These are phyloP conservation scores for Talaromyces sp. DNA, from an alignment of 2,329 filamentous ascomycete species.

Conservation along the genomic window DNA sequence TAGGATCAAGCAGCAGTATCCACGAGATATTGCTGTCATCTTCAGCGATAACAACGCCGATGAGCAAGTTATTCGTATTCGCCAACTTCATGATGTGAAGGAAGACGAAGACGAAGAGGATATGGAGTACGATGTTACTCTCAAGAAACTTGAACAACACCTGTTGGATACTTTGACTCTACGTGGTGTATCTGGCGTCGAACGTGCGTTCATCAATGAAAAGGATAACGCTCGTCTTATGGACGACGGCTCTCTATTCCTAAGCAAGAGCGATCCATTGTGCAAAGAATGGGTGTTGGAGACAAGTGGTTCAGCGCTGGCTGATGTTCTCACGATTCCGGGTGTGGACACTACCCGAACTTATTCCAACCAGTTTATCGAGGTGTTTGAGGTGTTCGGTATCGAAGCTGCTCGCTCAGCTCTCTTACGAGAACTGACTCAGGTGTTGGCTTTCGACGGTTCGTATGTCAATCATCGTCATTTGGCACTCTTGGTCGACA, in stretches of 20 bases:
- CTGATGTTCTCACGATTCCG: slow-evolving; percentile 77
- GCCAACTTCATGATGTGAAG: slow-evolving; percentile 68
- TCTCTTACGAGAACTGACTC: slow-evolving; percentile 80
- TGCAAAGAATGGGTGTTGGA: slow-evolving; percentile 96
- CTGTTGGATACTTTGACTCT: slow-evolving; percentile 87
- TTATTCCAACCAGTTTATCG: slow-evolving; percentile 92
- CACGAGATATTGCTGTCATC: slow-evolving; percentile 80
- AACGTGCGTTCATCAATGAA: slow-evolving; percentile 88
- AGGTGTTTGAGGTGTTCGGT: slow-evolving; percentile 90
- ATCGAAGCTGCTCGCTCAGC: slow-evolving; percentile 91
- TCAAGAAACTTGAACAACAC: slow-evolving; percentile 88
- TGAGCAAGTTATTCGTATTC: slow-evolving; percentile 88
- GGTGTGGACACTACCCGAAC: slow-evolving; percentile 84
- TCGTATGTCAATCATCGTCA: slow-evolving; percentile 99
- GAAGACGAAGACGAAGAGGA: slow-evolving; percentile 71
- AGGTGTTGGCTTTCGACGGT: slow-evolving; percentile 95
- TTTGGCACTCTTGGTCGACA: slow-evolving; percentile 88
- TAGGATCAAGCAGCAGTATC: slow-evolving; percentile 85
- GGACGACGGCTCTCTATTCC: slow-evolving; percentile 68
- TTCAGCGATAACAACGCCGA: slow-evolving; percentile 99
- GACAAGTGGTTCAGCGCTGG: slow-evolving; percentile 84
- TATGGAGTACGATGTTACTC: slow-evolving; percentile 83
- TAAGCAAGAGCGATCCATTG: slow-evolving; percentile 67
- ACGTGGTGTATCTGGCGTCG: slow-evolving; percentile 83
- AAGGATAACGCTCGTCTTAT: slow-evolving; percentile 66